A percentile compares a stretch with the other conserved stretches of the same genome.
Evolutionary conservation across 768 basidiomycete species (phyloP).

Genomic region (Tricholoma hemisulphureum): DNA sequence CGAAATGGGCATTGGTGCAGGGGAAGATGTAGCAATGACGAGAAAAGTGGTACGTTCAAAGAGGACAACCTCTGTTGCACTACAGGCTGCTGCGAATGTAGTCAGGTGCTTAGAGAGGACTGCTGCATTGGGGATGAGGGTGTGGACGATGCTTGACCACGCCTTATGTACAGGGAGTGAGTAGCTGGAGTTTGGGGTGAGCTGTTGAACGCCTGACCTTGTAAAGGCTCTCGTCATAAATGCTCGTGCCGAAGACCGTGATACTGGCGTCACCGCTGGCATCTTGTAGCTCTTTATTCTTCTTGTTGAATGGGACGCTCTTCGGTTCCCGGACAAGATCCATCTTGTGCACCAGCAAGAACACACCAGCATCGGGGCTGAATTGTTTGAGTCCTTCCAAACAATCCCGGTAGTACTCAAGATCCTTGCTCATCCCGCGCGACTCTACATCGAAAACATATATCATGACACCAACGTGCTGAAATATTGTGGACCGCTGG

Average conservation of each 20-base stretch:
- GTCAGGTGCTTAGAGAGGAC: conserved; percentile 84
- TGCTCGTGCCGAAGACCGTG: conserved; percentile 89
- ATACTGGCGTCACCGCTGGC: conserved; percentile 60
- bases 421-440: conserved; percentile 79
- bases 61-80: conserved; percentile 89
- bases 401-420: conserved; percentile 91
- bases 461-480: conserved; percentile 95
- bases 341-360: conserved; percentile 97
- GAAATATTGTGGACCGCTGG: conserved; percentile 92
- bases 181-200: background rate
- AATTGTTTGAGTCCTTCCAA: conserved; percentile 76
- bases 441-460: conserved; percentile 98
- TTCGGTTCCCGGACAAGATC: conserved; percentile 78
- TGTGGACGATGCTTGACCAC: conserved; percentile 97
- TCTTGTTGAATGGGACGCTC: conserved; percentile 61
- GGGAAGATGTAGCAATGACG: conserved; percentile 83
- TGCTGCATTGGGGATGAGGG: conserved; percentile 92
- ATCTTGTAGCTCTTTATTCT: conserved; percentile 69
- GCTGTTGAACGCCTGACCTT: conserved; percentile 51
- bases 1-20: conserved; percentile 32
- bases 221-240: conserved; percentile 96
- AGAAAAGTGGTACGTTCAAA: conserved; percentile 98
- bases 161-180: conserved; percentile 52
- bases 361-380: conserved; percentile 82
- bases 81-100: conserved; percentile 83